phyloP scores from a whole-genome alignment of 139 green algal species.

The Deuterostichococcus epilithicus region DNA sequence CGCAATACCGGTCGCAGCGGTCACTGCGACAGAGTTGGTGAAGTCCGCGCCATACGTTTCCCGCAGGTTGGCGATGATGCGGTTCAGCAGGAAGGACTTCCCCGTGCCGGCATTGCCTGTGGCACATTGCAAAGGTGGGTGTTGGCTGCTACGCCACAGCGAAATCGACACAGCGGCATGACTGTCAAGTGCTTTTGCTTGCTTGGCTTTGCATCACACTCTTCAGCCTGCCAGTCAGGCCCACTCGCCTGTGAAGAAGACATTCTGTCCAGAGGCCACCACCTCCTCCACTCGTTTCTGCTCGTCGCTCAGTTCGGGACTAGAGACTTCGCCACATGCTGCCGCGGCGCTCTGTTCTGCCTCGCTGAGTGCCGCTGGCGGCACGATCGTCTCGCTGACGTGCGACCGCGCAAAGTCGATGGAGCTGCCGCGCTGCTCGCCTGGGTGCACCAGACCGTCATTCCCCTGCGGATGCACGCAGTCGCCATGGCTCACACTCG shows the following conservation, averaged over 20 bases:
- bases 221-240: too few species aligned
- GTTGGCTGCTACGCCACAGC: not conserved
- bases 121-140: not conserved
- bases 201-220: not conserved
- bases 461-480: not conserved
- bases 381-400: not conserved
- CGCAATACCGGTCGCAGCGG: constrained; percentile 61
- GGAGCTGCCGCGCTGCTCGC: not conserved
- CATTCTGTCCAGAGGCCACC: constrained; percentile 42
- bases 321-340: constrained; percentile 1
- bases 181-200: not conserved
- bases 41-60: constrained; percentile 35
- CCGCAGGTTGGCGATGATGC: constrained; percentile 34
- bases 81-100: constrained; percentile 62
- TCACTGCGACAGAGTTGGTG: constrained; percentile 37
- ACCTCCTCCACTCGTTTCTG: constrained; percentile 37
- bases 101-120: constrained; percentile 18
- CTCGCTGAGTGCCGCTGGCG: not conserved
- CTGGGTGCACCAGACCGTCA: too few species aligned
- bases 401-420: not conserved
- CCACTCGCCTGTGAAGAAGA: constrained; percentile 62
- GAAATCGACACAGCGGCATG: not conserved
- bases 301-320: constrained; percentile 12
- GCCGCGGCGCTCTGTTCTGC: not conserved
- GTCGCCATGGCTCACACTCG: not conserved